These are phyloP conservation scores for Triadica sebifera DNA, from an alignment of 345 rosid species.

Conservation along the genomic window DNA sequence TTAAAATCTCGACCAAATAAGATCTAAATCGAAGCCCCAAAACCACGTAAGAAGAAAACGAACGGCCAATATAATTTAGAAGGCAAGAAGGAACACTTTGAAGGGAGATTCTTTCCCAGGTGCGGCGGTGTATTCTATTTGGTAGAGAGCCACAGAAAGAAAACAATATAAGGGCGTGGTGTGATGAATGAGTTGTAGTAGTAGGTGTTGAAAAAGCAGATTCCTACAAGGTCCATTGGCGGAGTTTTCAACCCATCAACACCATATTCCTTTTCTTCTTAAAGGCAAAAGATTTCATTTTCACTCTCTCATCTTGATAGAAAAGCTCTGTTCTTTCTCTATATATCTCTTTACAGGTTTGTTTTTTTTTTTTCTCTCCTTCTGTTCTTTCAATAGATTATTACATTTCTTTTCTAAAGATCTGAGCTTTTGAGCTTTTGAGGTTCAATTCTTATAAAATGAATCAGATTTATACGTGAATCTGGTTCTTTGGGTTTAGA, in stretches of 20 bases:
- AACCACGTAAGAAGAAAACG: background rate
- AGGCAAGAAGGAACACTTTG: background rate
- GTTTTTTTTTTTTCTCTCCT: background rate
- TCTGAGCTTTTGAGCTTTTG: background rate
- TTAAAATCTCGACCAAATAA: too few relatives aligned
- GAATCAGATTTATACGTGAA: background rate
- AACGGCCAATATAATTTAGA: background rate
- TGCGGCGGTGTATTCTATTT: conserved; percentile 5
- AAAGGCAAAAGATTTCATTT: background rate
- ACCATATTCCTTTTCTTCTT: background rate
- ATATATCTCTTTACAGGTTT: background rate
- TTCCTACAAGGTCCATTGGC: conserved; percentile 16
- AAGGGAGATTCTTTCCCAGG: background rate
- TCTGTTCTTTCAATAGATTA: background rate
- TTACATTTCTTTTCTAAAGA: background rate
- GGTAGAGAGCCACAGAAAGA: background rate
- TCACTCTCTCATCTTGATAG: background rate
- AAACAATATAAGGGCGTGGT: background rate
- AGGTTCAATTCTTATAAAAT: background rate
- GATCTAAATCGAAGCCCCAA: background rate
- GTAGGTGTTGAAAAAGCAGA: conserved; percentile 15
- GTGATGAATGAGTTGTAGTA: background rate
- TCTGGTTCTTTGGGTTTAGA: conserved; percentile 6
- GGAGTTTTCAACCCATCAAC: conserved; percentile 6
- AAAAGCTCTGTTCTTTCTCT: background rate